Evolutionary conservation across 441 rosid species (phyloP).

Genomic region (Pelargonium fulgidum): DNA sequence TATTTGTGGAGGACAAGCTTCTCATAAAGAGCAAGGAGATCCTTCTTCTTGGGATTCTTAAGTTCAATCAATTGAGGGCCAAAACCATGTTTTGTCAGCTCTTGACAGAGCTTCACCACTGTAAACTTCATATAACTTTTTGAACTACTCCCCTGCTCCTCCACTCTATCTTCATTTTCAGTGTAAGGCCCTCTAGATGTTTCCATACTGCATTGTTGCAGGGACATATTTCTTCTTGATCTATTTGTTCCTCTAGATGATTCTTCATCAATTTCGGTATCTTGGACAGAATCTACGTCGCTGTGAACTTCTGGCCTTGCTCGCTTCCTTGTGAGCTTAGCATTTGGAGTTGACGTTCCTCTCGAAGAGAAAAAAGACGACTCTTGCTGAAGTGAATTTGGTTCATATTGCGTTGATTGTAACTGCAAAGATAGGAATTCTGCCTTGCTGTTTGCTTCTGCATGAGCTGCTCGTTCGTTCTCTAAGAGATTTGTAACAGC

Average conservation of each 20-base stretch:
- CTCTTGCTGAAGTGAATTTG: slow-evolving; percentile 76
- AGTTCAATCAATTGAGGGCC: slow-evolving; percentile 70
- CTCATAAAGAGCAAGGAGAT: slow-evolving; percentile 75
- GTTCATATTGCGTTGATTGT: slow-evolving; percentile 68
- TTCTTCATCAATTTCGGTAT: slow-evolving; percentile 42
- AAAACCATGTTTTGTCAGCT: slow-evolving; percentile 70
- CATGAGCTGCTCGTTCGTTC: slow-evolving; percentile 72
- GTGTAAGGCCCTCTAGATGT: slow-evolving; percentile 64
- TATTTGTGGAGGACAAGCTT: slow-evolving; percentile 57
- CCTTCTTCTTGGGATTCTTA: slow-evolving; percentile 72
- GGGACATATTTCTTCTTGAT: slow-evolving; percentile 55
- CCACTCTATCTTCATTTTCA: slow-evolving; percentile 53
- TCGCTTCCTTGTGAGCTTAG: slow-evolving; percentile 74
- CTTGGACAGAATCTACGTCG: slow-evolving; percentile 61
- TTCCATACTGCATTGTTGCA: slow-evolving; percentile 31
- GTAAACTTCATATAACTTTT: slow-evolving; percentile 78
- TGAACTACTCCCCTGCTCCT: slow-evolving; percentile 46
- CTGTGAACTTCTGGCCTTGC: slow-evolving; percentile 56
- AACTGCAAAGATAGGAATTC: slow-evolving; percentile 76
- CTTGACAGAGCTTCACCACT: slow-evolving; percentile 67
- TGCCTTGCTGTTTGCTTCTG: slow-evolving; percentile 62
- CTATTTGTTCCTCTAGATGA: slow-evolving; percentile 51
- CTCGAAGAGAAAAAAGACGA: slow-evolving; percentile 65
- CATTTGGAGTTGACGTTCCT: slow-evolving; percentile 61
- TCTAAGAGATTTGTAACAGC: slow-evolving; percentile 69